phyloP scores from a whole-genome alignment of 805 yeast genomes.

The Cyberlindnera mrakii region DNA sequence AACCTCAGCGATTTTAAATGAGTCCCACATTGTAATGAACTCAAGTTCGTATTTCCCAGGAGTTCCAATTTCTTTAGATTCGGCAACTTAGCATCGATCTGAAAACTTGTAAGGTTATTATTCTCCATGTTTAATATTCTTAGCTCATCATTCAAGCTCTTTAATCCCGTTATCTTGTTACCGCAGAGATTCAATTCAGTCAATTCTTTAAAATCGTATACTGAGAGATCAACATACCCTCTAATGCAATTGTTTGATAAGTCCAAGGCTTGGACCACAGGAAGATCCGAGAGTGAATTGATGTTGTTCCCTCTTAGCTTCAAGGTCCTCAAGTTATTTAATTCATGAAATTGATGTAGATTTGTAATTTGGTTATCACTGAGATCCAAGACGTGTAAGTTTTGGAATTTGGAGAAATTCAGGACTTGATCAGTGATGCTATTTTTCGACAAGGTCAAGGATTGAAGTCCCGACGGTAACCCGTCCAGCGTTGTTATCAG shows the following conservation, averaged over 20 bases:
- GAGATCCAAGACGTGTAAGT: constrained; percentile 29
- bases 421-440: constrained; percentile 17
- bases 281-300: constrained; percentile 1
- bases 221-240: constrained; percentile 6
- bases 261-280: constrained; percentile 28
- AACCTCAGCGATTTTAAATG: background rate
- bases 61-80: constrained; percentile 1
- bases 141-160: constrained; percentile 10
- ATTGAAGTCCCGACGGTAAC: constrained; percentile 9
- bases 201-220: constrained; percentile 12
- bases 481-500: constrained; percentile 21
- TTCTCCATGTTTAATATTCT: constrained; percentile 10
- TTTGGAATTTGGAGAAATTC: constrained; percentile 11
- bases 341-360: constrained; percentile 24
- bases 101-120: constrained; percentile 7
- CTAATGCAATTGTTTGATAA: constrained; percentile 30
- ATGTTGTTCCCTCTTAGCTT: constrained; percentile 2
- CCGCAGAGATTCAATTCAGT: constrained; percentile 9
- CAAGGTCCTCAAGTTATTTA: constrained; percentile 21
- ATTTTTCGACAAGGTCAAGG: constrained; percentile 12
- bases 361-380: constrained; percentile 34
- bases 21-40: background rate
- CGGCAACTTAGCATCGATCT: background rate
- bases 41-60: background rate
- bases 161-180: constrained; percentile 9